A percentile compares a stretch with the other conserved stretches of the same genome.
phyloP scores from a whole-genome alignment of 257 asterid genomes.

The Nicotiana tomentosiformis region DNA sequence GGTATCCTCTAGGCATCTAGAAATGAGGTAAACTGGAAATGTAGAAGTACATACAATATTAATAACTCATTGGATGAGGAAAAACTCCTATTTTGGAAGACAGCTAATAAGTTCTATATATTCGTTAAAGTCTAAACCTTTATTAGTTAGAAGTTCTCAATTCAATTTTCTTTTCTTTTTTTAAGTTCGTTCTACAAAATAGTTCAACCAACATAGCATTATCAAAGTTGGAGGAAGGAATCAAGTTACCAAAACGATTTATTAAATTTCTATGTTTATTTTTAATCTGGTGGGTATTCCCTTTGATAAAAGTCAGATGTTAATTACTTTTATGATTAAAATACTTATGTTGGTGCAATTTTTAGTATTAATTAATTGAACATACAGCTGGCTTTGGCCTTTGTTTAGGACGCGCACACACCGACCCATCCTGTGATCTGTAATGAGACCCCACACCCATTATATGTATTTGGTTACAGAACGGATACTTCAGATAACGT shows the following conservation, averaged over 20 bases:
- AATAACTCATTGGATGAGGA: not conserved
- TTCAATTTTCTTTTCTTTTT: too few species aligned
- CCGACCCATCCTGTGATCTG: constrained; percentile 20
- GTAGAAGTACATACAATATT: not conserved
- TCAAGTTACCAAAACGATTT: not conserved
- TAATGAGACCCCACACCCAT: constrained; percentile 11
- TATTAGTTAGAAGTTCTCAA: too few species aligned
- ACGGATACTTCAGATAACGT: not conserved
- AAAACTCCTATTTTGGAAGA: not conserved
- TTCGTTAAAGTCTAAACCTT: not conserved
- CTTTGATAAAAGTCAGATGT: not conserved
- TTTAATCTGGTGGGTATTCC: not conserved
- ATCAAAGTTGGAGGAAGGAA: not conserved
- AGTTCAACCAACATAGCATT: not conserved
- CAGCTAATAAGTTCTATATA: not conserved
- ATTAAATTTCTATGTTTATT: not conserved
- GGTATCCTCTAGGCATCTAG: not conserved
- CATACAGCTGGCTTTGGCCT: constrained; percentile 16
- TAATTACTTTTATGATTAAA: not conserved
- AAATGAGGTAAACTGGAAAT: not conserved
- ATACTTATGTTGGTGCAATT: not conserved
- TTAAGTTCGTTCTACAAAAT: not conserved
- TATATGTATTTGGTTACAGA: not conserved
- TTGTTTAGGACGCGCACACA: constrained; percentile 19
- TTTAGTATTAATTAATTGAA: not conserved